Conservation (phyloP, 768 basidiomycete species). For the Candolleomyces aberdarensis region DNA sequence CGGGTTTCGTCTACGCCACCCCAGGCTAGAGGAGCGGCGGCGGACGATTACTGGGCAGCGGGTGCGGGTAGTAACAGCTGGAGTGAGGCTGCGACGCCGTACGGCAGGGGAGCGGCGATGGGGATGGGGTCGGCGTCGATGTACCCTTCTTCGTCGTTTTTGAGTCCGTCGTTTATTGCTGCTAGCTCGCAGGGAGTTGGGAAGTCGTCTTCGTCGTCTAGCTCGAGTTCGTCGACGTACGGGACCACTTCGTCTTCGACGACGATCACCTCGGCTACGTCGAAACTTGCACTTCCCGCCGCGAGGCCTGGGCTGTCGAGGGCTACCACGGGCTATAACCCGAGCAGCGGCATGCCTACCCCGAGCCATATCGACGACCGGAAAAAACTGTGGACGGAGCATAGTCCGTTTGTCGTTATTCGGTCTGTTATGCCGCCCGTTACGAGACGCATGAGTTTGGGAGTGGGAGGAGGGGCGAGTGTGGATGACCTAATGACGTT, state of each 20-base stretch:
- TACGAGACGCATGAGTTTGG: slow-evolving; percentile 13
- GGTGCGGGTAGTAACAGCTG: background rate
- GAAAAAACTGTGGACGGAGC: slow-evolving; percentile 6
- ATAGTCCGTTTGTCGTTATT: slow-evolving; percentile 14
- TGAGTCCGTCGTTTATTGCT: background rate
- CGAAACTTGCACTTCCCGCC: background rate
- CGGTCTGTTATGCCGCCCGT: slow-evolving; percentile 12
- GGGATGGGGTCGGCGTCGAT: background rate
- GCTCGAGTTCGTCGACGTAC: background rate
- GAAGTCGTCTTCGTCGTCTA: background rate
- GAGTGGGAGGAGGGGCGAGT: slow-evolving; percentile 30
- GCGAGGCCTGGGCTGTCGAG: no score
- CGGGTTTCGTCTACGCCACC: background rate
- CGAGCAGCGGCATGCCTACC: no score
- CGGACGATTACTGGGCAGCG: background rate
- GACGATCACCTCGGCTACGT: background rate
- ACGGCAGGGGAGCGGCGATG: background rate
- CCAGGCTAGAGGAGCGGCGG: background rate
- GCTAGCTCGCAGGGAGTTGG: background rate
- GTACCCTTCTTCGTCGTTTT: background rate
- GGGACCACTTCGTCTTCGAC: background rate
- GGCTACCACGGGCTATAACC: no score
- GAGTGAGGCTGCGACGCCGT: background rate
- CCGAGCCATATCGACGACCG: background rate
- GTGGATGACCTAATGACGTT: slow-evolving; percentile 53